Conservation (phyloP, 768 basidiomycete genomes). For the Auriculariales sp. region DNA sequence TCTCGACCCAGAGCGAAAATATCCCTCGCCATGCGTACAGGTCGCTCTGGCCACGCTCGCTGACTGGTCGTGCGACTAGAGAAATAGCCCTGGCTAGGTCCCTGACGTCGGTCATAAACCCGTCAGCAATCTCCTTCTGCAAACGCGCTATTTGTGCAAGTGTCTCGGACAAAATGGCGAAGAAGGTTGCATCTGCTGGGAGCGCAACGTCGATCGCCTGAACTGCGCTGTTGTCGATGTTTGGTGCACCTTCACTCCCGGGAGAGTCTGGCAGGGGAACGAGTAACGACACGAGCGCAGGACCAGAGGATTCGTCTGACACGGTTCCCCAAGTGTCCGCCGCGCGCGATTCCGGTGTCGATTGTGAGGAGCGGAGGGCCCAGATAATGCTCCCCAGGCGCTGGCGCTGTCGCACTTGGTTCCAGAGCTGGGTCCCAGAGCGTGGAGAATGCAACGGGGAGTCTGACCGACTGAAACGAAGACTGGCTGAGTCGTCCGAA, state of each 20-base stretch:
- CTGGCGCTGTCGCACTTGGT: background rate
- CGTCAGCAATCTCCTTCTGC: background rate
- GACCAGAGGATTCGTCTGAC: background rate
- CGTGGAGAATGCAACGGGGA: too few species aligned
- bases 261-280: background rate
- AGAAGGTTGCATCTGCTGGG: conserved; percentile 68
- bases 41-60: conserved; percentile 30
- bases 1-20: conserved; percentile 75
- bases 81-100: conserved; percentile 28
- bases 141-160: conserved; percentile 9
- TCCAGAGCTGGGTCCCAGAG: too few species aligned
- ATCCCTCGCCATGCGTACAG: conserved; percentile 83
- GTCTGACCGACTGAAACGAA: too few species aligned
- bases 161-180: conserved; percentile 46
- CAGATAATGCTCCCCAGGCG: background rate
- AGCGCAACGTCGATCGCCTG: conserved; percentile 63
- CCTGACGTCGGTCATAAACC: conserved; percentile 32
- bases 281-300: background rate
- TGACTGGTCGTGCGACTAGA: conserved; percentile 14
- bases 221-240: conserved; percentile 8
- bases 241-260: conserved; percentile 4
- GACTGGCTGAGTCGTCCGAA: too few species aligned
- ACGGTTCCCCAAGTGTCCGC: background rate
- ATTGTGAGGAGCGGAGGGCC: background rate
- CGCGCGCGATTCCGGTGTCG: background rate